phyloP scores from a whole-genome alignment of 2,329 filamentous ascomycete species.

The Trichoderma breve region DNA sequence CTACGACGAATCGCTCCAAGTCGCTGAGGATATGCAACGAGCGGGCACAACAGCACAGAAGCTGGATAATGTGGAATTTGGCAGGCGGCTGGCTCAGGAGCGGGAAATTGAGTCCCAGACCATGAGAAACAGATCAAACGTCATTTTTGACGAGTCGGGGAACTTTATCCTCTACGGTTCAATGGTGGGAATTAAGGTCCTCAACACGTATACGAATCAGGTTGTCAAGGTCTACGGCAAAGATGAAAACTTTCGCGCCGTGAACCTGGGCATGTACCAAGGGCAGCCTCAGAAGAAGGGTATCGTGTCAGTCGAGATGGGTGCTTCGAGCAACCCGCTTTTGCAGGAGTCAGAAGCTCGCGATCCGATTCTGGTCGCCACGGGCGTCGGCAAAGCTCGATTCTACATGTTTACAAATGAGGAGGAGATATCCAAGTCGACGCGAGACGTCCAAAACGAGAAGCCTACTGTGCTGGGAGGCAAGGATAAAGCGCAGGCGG shows the following conservation, averaged over 20 bases:
- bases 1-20: conserved; percentile 91
- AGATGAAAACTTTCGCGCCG: conserved; percentile 81
- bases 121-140: conserved; percentile 70
- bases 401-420: conserved; percentile 99
- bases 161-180: conserved; percentile 95
- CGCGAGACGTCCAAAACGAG: conserved; percentile 92
- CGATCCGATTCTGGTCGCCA: conserved; percentile 84
- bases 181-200: conserved; percentile 86
- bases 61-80: conserved; percentile 88
- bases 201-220: conserved; percentile 93
- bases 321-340: conserved; percentile 87
- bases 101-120: conserved; percentile 74
- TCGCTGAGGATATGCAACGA: conserved; percentile 92
- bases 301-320: conserved; percentile 93
- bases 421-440: conserved; percentile 74
- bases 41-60: conserved; percentile 79
- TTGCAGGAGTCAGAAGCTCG: conserved; percentile 87
- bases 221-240: conserved; percentile 87
- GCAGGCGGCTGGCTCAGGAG: conserved; percentile 80
- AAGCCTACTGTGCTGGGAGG: conserved; percentile 68
- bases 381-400: conserved; percentile 80
- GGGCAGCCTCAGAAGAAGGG: conserved; percentile 93
- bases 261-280: conserved; percentile 87
- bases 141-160: conserved; percentile 93
- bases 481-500: conserved; percentile 48